Base-by-base conservation (phyloP, 495 filamentous ascomycete species). In the Penicilliopsis zonata region DNA sequence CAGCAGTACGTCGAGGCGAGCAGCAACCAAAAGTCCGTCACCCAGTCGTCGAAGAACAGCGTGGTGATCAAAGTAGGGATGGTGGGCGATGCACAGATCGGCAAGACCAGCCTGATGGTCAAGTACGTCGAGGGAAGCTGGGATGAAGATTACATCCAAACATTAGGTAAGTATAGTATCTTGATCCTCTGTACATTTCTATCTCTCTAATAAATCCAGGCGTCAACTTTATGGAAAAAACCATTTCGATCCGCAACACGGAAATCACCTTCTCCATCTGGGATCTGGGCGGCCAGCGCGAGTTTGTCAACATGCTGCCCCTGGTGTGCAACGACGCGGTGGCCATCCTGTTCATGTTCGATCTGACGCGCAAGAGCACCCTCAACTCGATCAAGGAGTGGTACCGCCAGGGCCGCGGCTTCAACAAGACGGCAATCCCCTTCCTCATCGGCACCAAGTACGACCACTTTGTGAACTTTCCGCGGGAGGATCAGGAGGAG, bases 171-270 rank as follows among this genome's bases (percentile, higher is more conserved):
- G 64, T 54, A 9, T 33, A 5, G 17, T 20, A 15, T 17, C 19
- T 13, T 4, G 10, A 23, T 12, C 16, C 15, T 31, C 30, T 17
- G 18, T 15, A 13, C 18, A 13, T 29, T 26, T 31, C 33, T 14
- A 24, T 20, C 4, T 14, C 24, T 29, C 7, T 35, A n/a, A n/a
- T n/a, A n/a, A n/a, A n/a, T n/a, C n/a, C 35, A 82, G 79, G 79
- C 36, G 90, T 98, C 57, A 98, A 98, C 52, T 98, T 98, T 64
- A 98, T 98, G 90, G 90, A 98, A 57, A 98, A 98, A 64, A 98
- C 90, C 8, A 96, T 98, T 51, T 88, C 82, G 35, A 98, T 98
- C 55, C 86, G 90, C 34, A 96, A 96, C 55, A 98, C 90, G n/a
- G 90, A 98, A 55, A 96, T 98, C 47, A 98, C 90, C 20, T 98